Base-by-base conservation (phyloP, 352 stramenopile species). In the Phytophthora colocasiae region DNA sequence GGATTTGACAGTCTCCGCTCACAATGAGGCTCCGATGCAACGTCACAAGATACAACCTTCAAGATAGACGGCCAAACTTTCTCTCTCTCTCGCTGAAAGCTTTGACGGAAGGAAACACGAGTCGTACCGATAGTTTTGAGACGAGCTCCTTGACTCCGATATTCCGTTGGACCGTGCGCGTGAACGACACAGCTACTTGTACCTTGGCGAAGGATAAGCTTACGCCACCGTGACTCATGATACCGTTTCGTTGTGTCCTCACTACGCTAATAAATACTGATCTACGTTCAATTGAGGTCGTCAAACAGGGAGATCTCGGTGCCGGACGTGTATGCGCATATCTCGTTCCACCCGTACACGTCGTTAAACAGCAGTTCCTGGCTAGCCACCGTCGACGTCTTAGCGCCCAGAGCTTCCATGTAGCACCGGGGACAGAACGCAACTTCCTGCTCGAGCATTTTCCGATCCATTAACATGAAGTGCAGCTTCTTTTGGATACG, bases 241-340 rank as follows among this genome's bases (percentile, higher is more conserved):
- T 15, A 39, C 17, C 32, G 36, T 19, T 58, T 58, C 57, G 26
- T 65, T 19, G 46, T 32, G 17, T 47, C 26, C 24, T 17, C 31
- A 34, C 15, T 19, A 22, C 5, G 29, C 17, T 46, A 43, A 47
- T 56, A 41, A 60, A 64, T 55, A 65, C 19, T 51, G 6, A 11
- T 53, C 43, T 26, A 12, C 41, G 26, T n/a, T 69, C 22, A 70
- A 19, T 71, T 70, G 10, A 74, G 39, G 1, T 75, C 66, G 43
- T 71, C 66, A 9, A 71, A 51, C 22, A 75, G 29, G 17, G 66
- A 75, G 55, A 75, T 61, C 44, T 71, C 66, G 1, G 66, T 70
- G 44, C 66, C 53, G 6, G 66, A 75, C 4, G 60, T 67, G 39
- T 64, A 63, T 4, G 48, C 66, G 45, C 61, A 71, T 1, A 31